Evolutionary conservation across 1,284 basidiomycete species (phyloP).

Genomic region (Bjerkandera adusta): DNA sequence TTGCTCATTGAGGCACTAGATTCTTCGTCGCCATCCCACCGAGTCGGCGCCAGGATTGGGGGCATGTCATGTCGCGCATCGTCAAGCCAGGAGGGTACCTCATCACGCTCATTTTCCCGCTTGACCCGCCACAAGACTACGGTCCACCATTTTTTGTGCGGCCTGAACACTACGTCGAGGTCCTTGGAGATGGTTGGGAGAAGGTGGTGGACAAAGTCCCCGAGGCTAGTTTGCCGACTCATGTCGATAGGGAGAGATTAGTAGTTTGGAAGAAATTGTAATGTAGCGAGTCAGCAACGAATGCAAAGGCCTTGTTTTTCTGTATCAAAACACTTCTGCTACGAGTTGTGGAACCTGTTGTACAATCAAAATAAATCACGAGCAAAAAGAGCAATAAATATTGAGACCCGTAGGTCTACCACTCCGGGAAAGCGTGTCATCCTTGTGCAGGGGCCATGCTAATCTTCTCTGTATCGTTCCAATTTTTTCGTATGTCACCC

Average conservation of each 20-base stretch:
- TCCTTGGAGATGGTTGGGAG: conserved; percentile 52
- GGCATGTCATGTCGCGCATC: conserved; percentile 50
- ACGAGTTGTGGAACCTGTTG: too few relatives aligned
- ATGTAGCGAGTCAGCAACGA: too few relatives aligned
- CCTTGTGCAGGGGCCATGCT: too few relatives aligned
- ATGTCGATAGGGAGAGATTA: conserved; percentile 46
- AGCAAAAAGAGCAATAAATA: too few relatives aligned
- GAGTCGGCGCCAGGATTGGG: conserved; percentile 52
- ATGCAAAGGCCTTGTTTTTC: too few relatives aligned
- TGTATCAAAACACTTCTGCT: too few relatives aligned
- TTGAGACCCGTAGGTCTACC: too few relatives aligned
- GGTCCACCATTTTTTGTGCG: conserved; percentile 67
- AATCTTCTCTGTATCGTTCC: too few relatives aligned
- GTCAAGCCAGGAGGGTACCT: conserved; percentile 60
- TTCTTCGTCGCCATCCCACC: conserved; percentile 75
- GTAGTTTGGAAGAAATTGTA: conserved; percentile 46
- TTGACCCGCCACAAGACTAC: conserved; percentile 45
- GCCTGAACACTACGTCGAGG: conserved; percentile 55
- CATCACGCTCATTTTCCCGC: conserved; percentile 55
- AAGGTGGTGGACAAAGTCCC: conserved; percentile 55
- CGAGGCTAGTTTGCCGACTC: conserved; percentile 34
- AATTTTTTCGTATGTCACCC: too few relatives aligned
- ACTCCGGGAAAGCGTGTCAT: too few relatives aligned
- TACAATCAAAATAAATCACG: too few relatives aligned
- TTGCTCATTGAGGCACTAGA: conserved; percentile 30